These are phyloP conservation scores for Phytophthora constricta DNA, from an alignment of 352 stramenopile genomes.

Conservation along the genomic window DNA sequence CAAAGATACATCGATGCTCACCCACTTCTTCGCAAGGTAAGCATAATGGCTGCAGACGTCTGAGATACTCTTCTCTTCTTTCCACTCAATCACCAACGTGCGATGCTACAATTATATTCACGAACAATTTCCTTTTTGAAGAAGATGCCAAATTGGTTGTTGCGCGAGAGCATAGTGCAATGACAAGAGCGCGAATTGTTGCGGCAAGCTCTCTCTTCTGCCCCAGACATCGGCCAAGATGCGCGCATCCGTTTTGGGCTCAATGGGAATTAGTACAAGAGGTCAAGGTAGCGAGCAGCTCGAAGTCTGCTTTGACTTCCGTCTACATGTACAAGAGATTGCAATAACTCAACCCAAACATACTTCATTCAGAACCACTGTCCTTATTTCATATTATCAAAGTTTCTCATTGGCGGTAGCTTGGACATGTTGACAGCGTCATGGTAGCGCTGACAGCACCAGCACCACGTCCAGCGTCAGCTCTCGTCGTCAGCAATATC, in stretches of 20 bases:
- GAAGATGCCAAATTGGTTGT: not conserved
- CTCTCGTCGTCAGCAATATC: too few species aligned
- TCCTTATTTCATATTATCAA: not conserved
- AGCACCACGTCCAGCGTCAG: too few species aligned
- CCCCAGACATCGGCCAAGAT: not conserved
- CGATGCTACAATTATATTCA: conserved; percentile 6
- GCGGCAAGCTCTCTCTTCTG: not conserved
- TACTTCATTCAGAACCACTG: not conserved
- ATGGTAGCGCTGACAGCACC: too few species aligned
- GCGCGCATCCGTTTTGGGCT: not conserved
- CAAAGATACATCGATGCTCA: not conserved
- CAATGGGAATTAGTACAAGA: not conserved
- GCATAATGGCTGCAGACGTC: not conserved
- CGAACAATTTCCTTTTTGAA: conserved; percentile 12
- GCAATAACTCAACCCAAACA: not conserved
- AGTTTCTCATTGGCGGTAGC: not conserved
- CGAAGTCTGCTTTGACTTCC: not conserved
- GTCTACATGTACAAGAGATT: not conserved
- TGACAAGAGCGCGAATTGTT: not conserved
- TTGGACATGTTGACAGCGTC: too few species aligned
- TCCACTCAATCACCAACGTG: not conserved
- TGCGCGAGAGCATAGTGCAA: not conserved
- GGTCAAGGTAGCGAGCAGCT: not conserved
- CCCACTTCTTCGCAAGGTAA: not conserved
- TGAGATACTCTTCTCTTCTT: not conserved